A percentile compares a stretch with the other conserved stretches of the same genome.
Evolutionary conservation across 345 rosid species (phyloP).

Genomic region (Hypericum perforatum): DNA sequence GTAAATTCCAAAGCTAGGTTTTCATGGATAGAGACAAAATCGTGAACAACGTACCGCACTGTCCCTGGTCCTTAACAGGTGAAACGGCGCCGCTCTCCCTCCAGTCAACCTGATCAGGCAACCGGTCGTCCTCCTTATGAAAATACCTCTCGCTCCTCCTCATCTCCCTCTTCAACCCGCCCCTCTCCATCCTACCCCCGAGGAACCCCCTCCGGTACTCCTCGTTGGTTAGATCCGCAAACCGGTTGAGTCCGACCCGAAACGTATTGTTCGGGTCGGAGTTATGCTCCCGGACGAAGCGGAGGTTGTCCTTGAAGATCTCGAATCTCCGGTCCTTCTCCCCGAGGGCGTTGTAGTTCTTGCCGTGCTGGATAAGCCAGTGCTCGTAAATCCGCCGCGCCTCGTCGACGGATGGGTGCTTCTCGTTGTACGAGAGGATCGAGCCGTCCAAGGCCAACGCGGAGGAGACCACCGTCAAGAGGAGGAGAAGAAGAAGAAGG

Average conservation of each 20-base stretch:
- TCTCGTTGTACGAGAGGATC: not conserved
- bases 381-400: constrained; percentile 2
- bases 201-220: not conserved
- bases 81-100: constrained; percentile 37
- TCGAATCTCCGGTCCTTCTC: constrained; percentile 1
- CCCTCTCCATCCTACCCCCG: not conserved
- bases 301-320: constrained; percentile 1
- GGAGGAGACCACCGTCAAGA: not conserved
- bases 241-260: not conserved
- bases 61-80: constrained; percentile 43
- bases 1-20: not conserved
- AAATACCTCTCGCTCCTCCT: not conserved
- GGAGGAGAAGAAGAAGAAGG: not conserved
- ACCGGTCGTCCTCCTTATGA: constrained; percentile 9
- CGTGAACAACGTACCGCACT: constrained; percentile 27
- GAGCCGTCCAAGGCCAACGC: not conserved
- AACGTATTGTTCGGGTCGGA: not conserved
- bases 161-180: not conserved
- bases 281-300: not conserved
- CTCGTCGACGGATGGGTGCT: not conserved
- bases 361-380: not conserved
- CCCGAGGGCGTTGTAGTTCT: not conserved
- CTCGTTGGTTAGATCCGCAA: constrained; percentile 5
- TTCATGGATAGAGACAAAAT: too few relatives aligned
- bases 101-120: constrained; percentile 44